These are phyloP conservation scores for Davidsoniella eucalypti DNA, from an alignment of 2,329 filamentous ascomycete genomes.

Conservation along the genomic window DNA sequence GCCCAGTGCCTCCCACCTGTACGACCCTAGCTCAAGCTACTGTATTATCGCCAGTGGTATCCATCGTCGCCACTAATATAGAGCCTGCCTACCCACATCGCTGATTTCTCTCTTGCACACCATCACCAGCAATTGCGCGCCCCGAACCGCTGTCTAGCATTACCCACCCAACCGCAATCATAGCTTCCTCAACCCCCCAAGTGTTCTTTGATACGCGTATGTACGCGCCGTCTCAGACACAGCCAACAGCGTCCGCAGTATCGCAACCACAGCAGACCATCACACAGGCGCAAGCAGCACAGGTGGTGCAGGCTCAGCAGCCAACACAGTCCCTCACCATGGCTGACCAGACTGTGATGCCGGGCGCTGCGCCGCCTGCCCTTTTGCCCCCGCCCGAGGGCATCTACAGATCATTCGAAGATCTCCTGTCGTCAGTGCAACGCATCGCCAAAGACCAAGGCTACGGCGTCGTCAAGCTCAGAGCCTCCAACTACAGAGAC, in stretches of 20 bases:
- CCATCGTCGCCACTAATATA: too few relatives aligned
- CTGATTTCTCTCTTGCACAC: constrained; percentile 2
- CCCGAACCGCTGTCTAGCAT: constrained; percentile 8
- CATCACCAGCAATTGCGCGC: constrained; percentile 12
- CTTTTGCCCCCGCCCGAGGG: constrained; percentile 41
- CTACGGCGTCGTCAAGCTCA: constrained; percentile 45
- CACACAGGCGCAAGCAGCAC: constrained; percentile 1
- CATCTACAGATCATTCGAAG: constrained; percentile 43
- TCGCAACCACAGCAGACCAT: constrained; percentile 1
- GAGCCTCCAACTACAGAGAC: constrained; percentile 46
- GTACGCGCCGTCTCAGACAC: constrained; percentile 11
- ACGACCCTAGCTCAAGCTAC: too few relatives aligned
- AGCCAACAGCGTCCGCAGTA: constrained; percentile 1
- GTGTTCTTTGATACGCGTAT: constrained; percentile 12
- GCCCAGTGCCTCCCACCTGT: too few relatives aligned
- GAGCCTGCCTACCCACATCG: too few relatives aligned
- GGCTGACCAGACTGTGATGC: constrained; percentile 24
- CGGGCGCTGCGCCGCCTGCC: constrained; percentile 27
- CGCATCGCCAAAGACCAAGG: constrained; percentile 45
- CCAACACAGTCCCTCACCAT: constrained; percentile 17
- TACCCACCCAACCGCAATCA: constrained; percentile 17
- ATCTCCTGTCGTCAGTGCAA: constrained; percentile 40
- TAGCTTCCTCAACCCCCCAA: constrained; percentile 8
- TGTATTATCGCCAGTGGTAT: too few relatives aligned
- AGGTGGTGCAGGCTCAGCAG: constrained; percentile 1